These are phyloP conservation scores for Penicillium lividum DNA, from an alignment of 495 filamentous ascomycete genomes.

Conservation along the genomic window DNA sequence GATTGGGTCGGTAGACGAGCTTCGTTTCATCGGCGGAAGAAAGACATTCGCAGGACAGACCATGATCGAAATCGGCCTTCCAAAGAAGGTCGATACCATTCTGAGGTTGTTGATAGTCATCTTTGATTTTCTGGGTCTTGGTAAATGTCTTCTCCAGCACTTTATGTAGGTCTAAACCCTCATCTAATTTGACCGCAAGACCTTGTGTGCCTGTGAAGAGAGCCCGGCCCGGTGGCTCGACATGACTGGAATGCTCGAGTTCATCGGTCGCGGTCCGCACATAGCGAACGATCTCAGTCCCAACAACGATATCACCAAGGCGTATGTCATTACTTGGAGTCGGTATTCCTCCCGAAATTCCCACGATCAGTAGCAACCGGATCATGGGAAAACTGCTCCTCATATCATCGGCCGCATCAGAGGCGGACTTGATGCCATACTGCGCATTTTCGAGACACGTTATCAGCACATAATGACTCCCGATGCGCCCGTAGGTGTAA, in stretches of 20 bases:
- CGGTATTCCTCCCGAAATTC: neutral
- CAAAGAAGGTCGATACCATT: neutral
- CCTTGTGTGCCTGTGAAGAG: conserved; percentile 2
- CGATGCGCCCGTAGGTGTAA: conserved; percentile 5
- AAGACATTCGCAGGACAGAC: neutral
- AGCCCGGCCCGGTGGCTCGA: neutral
- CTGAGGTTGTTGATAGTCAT: conserved; percentile 1
- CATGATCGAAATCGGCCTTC: neutral
- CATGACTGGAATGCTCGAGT: neutral
- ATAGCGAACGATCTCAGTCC: neutral
- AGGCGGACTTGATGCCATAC: neutral
- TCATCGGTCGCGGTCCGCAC: neutral
- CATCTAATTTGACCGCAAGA: neutral
- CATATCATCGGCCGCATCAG: conserved; percentile 5
- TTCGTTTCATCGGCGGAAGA: neutral
- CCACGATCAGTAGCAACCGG: neutral
- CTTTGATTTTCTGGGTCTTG: conserved; percentile 6
- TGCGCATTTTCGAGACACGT: conserved; percentile 2
- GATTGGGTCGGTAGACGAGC: neutral
- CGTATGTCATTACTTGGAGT: neutral
- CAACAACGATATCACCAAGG: conserved; percentile 1
- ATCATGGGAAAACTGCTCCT: conserved; percentile 6
- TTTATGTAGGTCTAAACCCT: neutral
- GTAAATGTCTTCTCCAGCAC: neutral
- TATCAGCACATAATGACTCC: neutral